These are phyloP conservation scores for Cutaneotrichosporon mucoides DNA, from an alignment of 1,284 basidiomycete genomes.

Conservation along the genomic window DNA sequence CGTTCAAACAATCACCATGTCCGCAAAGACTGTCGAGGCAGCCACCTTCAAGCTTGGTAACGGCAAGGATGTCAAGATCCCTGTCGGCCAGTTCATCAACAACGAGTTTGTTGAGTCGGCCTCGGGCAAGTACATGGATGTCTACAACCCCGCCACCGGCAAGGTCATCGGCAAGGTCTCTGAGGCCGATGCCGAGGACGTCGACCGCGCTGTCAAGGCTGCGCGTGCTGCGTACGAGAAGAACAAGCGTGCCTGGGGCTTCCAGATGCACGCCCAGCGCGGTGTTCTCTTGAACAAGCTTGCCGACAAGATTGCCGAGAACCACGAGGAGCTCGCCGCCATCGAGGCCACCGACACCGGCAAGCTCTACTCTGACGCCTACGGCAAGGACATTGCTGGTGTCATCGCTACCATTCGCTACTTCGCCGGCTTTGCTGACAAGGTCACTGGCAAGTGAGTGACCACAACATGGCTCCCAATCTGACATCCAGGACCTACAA, in stretches of 20 bases:
- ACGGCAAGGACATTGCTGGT: slow-evolving; percentile 77
- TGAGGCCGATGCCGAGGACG: slow-evolving; percentile 56
- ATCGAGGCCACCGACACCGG: slow-evolving; percentile 76
- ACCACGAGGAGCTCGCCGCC: slow-evolving; percentile 63
- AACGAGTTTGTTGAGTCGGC: slow-evolving; percentile 33
- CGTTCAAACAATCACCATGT: neutral
- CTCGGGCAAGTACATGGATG: slow-evolving; percentile 28
- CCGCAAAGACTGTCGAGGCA: neutral
- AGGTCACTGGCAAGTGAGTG: slow-evolving; percentile 62
- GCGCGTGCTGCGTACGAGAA: slow-evolving; percentile 74
- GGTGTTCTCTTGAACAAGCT: slow-evolving; percentile 73
- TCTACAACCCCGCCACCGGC: slow-evolving; percentile 55
- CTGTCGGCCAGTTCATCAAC: slow-evolving; percentile 29
- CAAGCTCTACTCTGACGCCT: slow-evolving; percentile 72
- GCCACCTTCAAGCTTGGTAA: slow-evolving; percentile 17
- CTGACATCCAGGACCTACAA: slow-evolving; percentile 12
- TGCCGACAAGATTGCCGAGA: slow-evolving; percentile 83
- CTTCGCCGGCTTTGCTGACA: slow-evolving; percentile 58
- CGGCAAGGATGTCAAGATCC: slow-evolving; percentile 16
- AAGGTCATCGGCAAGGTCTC: slow-evolving; percentile 42
- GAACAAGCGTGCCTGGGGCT: slow-evolving; percentile 67
- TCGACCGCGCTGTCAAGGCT: slow-evolving; percentile 75
- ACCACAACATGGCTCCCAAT: neutral
- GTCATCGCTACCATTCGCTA: slow-evolving; percentile 69
- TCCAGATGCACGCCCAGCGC: slow-evolving; percentile 56